Conservation (phyloP, 2,329 filamentous ascomycete species). For the Stagonosporopsis vannaccii region DNA sequence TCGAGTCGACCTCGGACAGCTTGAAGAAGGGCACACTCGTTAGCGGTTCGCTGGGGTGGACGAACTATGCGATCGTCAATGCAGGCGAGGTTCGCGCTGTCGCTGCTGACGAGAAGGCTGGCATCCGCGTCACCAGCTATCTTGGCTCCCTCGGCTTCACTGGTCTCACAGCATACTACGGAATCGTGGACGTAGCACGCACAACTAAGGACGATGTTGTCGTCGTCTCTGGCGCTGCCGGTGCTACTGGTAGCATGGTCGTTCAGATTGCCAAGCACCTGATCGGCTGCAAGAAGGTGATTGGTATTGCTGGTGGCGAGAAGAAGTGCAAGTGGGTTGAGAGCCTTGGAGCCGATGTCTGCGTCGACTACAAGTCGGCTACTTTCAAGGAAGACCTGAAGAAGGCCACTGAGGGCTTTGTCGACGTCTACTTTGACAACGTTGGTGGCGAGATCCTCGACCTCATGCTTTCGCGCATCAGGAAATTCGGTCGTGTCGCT, state of each 20-base stretch:
- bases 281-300: conserved; percentile 56
- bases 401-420: conserved; percentile 57
- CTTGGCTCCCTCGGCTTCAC: conserved; percentile 56
- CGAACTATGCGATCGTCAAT: conserved; percentile 65
- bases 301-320: conserved; percentile 62
- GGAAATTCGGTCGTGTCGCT: conserved; percentile 51
- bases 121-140: conserved; percentile 54
- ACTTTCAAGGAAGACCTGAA: conserved; percentile 57
- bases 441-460: conserved; percentile 59
- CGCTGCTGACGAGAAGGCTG: conserved; percentile 40
- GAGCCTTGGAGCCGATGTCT: conserved; percentile 60
- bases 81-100: conserved; percentile 43
- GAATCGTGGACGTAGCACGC: conserved; percentile 71
- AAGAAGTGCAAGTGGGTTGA: conserved; percentile 62
- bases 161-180: conserved; percentile 78
- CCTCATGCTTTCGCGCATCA: conserved; percentile 54
- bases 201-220: conserved; percentile 73
- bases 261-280: conserved; percentile 63
- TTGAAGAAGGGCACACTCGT: conserved; percentile 67
- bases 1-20: conserved; percentile 63
- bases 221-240: conserved; percentile 78
- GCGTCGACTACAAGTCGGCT: conserved; percentile 62
- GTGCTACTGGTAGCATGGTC: conserved; percentile 77
- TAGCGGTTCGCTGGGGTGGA: conserved; percentile 65
- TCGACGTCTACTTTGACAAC: conserved; percentile 62